Evolutionary conservation across 768 basidiomycete genomes (phyloP), one percentile per base, ranked within the genome.

Genomic region (Lanmaoa pseudosensibilis): DNA sequence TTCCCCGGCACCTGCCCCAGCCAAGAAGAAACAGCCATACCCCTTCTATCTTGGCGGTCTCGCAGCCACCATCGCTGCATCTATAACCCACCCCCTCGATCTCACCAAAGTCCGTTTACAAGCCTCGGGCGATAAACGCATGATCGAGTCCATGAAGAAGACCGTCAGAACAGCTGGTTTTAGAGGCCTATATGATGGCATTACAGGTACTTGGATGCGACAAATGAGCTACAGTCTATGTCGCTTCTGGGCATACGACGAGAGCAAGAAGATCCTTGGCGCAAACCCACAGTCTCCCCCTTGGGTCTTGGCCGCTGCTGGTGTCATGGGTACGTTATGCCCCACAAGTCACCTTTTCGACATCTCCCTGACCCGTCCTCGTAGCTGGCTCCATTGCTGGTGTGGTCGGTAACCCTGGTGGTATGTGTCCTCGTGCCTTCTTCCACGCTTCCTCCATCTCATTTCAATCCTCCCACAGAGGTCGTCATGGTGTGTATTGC

Each of bases 181-280:
- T 61, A 59, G 64, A 62, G 93, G 93, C 3, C 78, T 94, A 46
- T 92, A 84, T 65, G 93, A 94, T 67, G 93, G 93, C 18, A 91
- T 94, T 56, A 78, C 87, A 3, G 93, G 92, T 32, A 96, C 93
- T 27, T 88, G 91, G 84, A 74, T 96, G 73, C 83, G 93, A 30
- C 93, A 96, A 74, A 92, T 94, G 91, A 90, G 86, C 34, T 95
- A 95, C 74, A 92, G 90, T 41, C 77, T 94, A 70, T 92, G 90
- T 70, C 80, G 92, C n/a, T 95, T 94, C 77, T 94, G 91, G 84
- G 91, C 90, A 16, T 93, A 94, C 70, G 92, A 94, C 59, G 88
- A 91, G 75, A 90, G 87, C 70, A 95, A 94, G 79, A 92, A 88
- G 76, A 60, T 87, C 8, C 64, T 94, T 0, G 89, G 89, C 21